Evolutionary conservation across 148 eudicot species (phyloP).

Genomic region (Rhododendron henanense): DNA sequence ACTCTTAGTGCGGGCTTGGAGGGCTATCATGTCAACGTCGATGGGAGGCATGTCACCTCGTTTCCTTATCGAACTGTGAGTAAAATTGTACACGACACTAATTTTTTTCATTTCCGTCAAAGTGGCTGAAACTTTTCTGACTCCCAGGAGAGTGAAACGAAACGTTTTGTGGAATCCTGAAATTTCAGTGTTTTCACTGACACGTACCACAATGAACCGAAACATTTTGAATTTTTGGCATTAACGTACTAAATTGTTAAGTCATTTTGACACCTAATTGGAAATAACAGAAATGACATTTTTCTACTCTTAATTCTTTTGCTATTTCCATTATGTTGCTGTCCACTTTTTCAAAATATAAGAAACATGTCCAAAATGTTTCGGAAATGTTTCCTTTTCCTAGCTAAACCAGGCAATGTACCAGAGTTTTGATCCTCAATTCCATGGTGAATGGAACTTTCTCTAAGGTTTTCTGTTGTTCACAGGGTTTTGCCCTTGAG

Average conservation of each 20-base stretch:
- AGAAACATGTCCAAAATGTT: not conserved
- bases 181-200: not conserved
- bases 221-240: not conserved
- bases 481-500: slow-evolving; percentile 76
- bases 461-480: slow-evolving; percentile 20
- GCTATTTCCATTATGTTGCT: not conserved
- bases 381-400: not conserved
- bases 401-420: not conserved
- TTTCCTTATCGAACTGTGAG: slow-evolving; percentile 89
- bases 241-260: not conserved
- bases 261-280: not conserved
- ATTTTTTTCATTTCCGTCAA: not conserved
- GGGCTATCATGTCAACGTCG: slow-evolving; percentile 77
- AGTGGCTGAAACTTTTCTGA: not conserved
- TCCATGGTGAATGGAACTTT: not conserved
- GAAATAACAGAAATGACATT: not conserved
- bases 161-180: not conserved
- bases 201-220: not conserved
- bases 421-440: not conserved
- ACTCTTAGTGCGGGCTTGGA: slow-evolving; percentile 82
- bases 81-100: slow-evolving; percentile 3
- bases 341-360: not conserved
- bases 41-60: slow-evolving; percentile 84
- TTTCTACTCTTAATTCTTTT: not conserved
- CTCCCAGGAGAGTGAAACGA: not conserved